phyloP scores from a whole-genome alignment of 495 filamentous ascomycete species.

The Pyronema omphalodes region DNA sequence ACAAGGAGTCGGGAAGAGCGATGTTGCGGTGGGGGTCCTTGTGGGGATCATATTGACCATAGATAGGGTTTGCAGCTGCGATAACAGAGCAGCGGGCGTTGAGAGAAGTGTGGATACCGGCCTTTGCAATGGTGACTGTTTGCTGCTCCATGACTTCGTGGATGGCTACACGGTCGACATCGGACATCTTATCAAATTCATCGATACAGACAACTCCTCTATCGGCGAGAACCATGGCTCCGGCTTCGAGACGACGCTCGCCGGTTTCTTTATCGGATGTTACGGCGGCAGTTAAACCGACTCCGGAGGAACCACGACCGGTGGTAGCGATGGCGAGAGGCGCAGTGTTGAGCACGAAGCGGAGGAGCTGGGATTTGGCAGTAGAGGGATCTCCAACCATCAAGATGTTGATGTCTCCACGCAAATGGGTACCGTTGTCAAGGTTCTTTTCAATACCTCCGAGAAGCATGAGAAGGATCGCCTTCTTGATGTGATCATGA shows the following conservation, averaged over 20 bases:
- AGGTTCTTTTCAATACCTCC: conserved; percentile 97
- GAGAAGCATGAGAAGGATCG: conserved; percentile 91
- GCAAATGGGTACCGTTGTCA: conserved; percentile 91
- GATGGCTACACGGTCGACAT: conserved; percentile 93
- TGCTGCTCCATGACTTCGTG: conserved; percentile 99
- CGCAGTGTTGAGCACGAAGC: conserved; percentile 94
- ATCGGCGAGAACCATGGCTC: conserved; percentile 97
- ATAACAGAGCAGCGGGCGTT: conserved; percentile 96
- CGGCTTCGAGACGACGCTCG: conserved; percentile 83
- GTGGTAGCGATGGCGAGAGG: conserved; percentile 95
- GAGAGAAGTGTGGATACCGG: conserved; percentile 92
- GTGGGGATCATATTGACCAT: conserved; percentile 94
- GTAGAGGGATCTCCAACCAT: conserved; percentile 99
- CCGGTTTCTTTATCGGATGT: conserved; percentile 96
- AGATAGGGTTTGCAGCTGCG: conserved; percentile 93
- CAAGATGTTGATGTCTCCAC: conserved; percentile 94
- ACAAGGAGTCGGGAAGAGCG: conserved; percentile 84
- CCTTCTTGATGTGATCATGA: conserved; percentile 96
- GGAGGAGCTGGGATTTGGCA: conserved; percentile 91
- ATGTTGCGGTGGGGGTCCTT: conserved; percentile 99
- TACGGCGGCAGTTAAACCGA: conserved; percentile 94
- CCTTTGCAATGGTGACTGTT: conserved; percentile 97
- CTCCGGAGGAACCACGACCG: conserved; percentile 89
- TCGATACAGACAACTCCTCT: conserved; percentile 97
- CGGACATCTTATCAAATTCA: conserved; percentile 99